Conservation (phyloP, 441 rosid genomes). For the Populus tomentosa region DNA sequence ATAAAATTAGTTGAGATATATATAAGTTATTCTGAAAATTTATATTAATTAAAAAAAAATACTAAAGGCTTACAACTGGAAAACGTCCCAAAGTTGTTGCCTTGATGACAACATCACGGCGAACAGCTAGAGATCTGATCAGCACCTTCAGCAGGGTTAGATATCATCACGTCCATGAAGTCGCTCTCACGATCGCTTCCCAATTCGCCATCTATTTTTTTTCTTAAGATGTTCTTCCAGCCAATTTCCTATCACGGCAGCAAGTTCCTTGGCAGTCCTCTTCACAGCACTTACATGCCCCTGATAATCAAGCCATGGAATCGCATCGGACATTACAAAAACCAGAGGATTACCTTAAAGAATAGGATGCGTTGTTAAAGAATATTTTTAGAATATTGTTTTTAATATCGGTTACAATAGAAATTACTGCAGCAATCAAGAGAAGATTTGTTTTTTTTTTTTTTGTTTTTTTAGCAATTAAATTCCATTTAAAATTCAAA, state of each 20-base stretch:
- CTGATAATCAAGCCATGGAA: slow-evolving; percentile 51
- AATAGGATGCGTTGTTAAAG: too few species aligned
- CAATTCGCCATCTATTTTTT: neutral
- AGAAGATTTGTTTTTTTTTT: too few species aligned
- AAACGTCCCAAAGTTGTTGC: slow-evolving; percentile 50
- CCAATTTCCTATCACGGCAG: slow-evolving; percentile 37
- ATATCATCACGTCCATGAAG: slow-evolving; percentile 49
- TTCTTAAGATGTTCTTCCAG: slow-evolving; percentile 38
- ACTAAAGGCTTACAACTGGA: neutral
- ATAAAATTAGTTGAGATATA: too few species aligned
- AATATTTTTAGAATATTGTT: too few species aligned
- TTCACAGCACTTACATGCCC: slow-evolving; percentile 44
- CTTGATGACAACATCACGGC: slow-evolving; percentile 37
- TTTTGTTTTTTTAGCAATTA: too few species aligned
- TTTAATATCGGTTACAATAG: too few species aligned
- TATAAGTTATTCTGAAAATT: too few species aligned
- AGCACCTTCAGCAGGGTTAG: slow-evolving; percentile 27
- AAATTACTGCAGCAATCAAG: too few species aligned
- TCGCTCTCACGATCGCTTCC: slow-evolving; percentile 8
- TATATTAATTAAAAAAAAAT: neutral
- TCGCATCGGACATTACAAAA: slow-evolving; percentile 32
- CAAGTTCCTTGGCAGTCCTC: slow-evolving; percentile 38
- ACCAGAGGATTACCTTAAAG: neutral
- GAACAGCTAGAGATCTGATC: slow-evolving; percentile 31
- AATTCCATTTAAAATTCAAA: too few species aligned